Evolutionary conservation across 345 rosid species (phyloP).

Genomic region (Clausena lansium): DNA sequence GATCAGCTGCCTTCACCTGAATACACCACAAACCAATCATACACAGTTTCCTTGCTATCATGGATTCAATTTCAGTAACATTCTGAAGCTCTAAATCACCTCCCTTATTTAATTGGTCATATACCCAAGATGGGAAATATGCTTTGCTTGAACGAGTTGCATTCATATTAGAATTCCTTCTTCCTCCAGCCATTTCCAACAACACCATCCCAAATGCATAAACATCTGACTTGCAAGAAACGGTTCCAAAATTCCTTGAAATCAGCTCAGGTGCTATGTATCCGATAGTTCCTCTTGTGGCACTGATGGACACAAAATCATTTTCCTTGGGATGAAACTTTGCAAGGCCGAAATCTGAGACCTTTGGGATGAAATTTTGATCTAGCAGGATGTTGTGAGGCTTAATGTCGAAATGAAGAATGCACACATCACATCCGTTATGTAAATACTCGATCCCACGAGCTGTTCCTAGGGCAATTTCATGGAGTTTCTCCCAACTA

Average conservation of each 20-base stretch:
- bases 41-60: slow-evolving; percentile 28
- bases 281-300: slow-evolving; percentile 20
- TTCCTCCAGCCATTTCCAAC: slow-evolving; percentile 19
- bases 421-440: slow-evolving; percentile 21
- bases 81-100: slow-evolving; percentile 25
- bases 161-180: not conserved
- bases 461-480: slow-evolving; percentile 27
- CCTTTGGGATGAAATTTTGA: slow-evolving; percentile 20
- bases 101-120: slow-evolving; percentile 20
- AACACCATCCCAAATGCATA: slow-evolving; percentile 16
- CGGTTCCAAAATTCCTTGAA: slow-evolving; percentile 8
- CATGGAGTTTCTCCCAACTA: not conserved
- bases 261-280: slow-evolving; percentile 13
- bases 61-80: slow-evolving; percentile 15
- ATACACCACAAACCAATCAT: slow-evolving; percentile 43
- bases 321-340: slow-evolving; percentile 21
- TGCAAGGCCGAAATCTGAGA: slow-evolving; percentile 33
- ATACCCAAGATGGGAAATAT: slow-evolving; percentile 23
- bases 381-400: slow-evolving; percentile 19
- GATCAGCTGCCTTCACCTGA: slow-evolving; percentile 28
- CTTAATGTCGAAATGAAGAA: slow-evolving; percentile 35
- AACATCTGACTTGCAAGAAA: slow-evolving; percentile 17
- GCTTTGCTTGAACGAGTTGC: slow-evolving; percentile 10
- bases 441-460: slow-evolving; percentile 31
- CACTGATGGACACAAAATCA: slow-evolving; percentile 14